Base-by-base conservation (phyloP, 441 rosid species). In the Corymbia citriodora region DNA sequence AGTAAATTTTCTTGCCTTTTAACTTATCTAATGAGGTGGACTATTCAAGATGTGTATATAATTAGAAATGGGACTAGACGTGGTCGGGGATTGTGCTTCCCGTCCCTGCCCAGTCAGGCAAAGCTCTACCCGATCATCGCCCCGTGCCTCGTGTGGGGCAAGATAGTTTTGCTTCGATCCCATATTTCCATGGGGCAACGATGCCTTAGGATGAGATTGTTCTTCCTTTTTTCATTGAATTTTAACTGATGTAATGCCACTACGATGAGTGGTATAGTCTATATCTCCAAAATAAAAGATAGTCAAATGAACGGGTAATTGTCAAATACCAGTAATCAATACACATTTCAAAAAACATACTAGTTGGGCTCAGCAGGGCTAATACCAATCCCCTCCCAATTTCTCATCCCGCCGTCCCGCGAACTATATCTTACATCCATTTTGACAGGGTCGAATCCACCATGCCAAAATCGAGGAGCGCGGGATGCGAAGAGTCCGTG, bases 381-480 rank as follows among this genome's bases (percentile, higher is more conserved):
- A 1, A 12, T 12, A 23, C 16, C n/a, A 11, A 74, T 40, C 50
- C 27, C 29, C 4, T 31, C 27, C 8, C 14, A 5, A 40, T 21
- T 23, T 40, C 29, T 11, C n/a, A 11, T 40, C 10, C 1, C 0
- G 10, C 21, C 5, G 1, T 40, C 52, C 27, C 13, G 52, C 18
- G 4, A 79, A 21, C 9, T 7, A 4, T 74, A 8, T 74, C 29
- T 72, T 11, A 19, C 6, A 10, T 72, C 17, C n/a, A 79, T 45
- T 40, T 21, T 3, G 6, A 45, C 9, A 8, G 6, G 1, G 9
- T 18, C n/a, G 0, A 79, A 12, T 40, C 9, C 2, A 0, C 3
- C n/a, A 12, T 0, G 1, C 23, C 29, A 40, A 74, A 74, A 74
- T 74, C 29, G 1, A 74, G 16, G 48, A 74, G 48, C 1, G 1